Conservation (phyloP, 225 moss, liverwort and hornwort species). For the Marchantia paleacea region DNA sequence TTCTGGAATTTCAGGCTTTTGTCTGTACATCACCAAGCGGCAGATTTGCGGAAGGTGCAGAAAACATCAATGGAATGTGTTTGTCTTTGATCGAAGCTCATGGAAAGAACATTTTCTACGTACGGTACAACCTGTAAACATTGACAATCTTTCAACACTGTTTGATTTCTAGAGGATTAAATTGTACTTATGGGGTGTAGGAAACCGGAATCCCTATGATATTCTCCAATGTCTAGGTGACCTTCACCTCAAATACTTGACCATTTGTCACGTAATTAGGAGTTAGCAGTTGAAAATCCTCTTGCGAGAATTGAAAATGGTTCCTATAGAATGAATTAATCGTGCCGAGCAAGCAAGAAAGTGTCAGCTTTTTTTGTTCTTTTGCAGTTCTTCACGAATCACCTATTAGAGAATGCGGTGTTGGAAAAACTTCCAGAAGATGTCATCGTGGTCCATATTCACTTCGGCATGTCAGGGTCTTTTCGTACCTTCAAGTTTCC, state of each 20-base stretch:
- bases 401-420: constrained; percentile 43
- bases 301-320: too few species aligned
- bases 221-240: too few species aligned
- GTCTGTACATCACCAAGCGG: constrained; percentile 70
- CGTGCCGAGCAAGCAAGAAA: not conserved
- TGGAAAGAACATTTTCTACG: constrained; percentile 93
- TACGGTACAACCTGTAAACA: constrained; percentile 15
- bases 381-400: constrained; percentile 70
- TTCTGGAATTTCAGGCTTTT: constrained; percentile 51
- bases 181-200: too few species aligned
- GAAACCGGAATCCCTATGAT: not conserved
- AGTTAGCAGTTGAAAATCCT: too few species aligned
- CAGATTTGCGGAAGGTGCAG: constrained; percentile 67
- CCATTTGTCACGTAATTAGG: too few species aligned
- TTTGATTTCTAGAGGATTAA: too few species aligned
- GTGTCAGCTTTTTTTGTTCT: not conserved
- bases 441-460: constrained; percentile 72
- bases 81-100: constrained; percentile 80
- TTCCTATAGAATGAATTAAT: not conserved
- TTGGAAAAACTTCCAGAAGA: constrained; percentile 56
- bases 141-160: too few species aligned
- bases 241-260: too few species aligned
- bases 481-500: constrained; percentile 72
- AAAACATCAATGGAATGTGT: constrained; percentile 59
- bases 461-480: constrained; percentile 91